These are phyloP conservation scores for Amniculicola lignicola DNA, from an alignment of 495 filamentous ascomycete genomes.

Conservation along the genomic window DNA sequence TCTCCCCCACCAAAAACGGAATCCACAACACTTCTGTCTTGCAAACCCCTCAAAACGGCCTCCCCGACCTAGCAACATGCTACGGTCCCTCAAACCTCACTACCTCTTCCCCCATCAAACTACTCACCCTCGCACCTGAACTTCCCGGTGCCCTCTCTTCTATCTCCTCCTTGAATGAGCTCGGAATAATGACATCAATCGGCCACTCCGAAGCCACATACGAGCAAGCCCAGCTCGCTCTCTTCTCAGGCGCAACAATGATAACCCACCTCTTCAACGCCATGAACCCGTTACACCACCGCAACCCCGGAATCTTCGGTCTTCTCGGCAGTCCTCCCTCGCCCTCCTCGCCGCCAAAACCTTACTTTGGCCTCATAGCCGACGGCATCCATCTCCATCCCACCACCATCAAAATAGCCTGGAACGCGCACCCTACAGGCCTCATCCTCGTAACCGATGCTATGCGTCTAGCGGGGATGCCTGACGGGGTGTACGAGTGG, in stretches of 20 bases:
- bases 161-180: constrained; percentile 57
- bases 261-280: constrained; percentile 90
- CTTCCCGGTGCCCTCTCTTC: constrained; percentile 58
- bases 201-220: constrained; percentile 82
- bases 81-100: constrained; percentile 65
- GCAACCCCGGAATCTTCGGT: constrained; percentile 80
- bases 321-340: constrained; percentile 54
- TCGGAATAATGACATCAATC: constrained; percentile 68
- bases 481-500: constrained; percentile 75
- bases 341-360: constrained; percentile 45
- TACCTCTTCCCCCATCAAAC: constrained; percentile 52
- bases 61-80: constrained; percentile 59
- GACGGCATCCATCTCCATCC: constrained; percentile 68
- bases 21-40: constrained; percentile 69
- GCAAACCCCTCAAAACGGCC: constrained; percentile 47
- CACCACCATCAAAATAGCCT: constrained; percentile 60
- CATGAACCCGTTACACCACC: constrained; percentile 80
- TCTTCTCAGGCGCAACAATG: constrained; percentile 71
- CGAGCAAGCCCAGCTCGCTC: constrained; percentile 64
- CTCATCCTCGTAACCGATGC: constrained; percentile 68
- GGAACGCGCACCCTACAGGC: constrained; percentile 57
- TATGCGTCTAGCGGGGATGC: constrained; percentile 64
- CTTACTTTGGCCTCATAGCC: constrained; percentile 63
- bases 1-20: constrained; percentile 66
- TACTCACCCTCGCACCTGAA: constrained; percentile 81